Base-by-base conservation (phyloP, 2,329 filamentous ascomycete genomes). In the Dendrostoma leiphaemia region DNA sequence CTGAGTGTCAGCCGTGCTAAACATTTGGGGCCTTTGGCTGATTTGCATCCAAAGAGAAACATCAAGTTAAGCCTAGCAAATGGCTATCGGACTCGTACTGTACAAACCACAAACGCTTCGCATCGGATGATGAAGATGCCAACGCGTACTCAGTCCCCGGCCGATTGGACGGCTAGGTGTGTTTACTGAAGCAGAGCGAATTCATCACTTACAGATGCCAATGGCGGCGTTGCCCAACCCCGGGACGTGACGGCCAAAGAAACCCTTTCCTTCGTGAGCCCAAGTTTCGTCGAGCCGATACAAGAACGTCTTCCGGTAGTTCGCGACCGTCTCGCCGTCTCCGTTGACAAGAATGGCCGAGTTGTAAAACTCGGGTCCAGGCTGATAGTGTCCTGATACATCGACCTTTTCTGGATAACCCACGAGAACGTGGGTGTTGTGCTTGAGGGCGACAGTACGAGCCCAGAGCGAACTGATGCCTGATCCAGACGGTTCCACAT, bases 391-490 rank as follows among this genome's bases (percentile, higher is more conserved):
- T 0, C 65, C 46, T 0, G 71, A 64, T 0, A 79, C 63, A 44
- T 86, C 82, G 1, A 80, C 80, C 61, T 80, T 83, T 53, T 94
- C 90, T 0, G 90, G 89, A 53, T 93, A 94, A 0, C 90, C 90
- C 1, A 84, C 82, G 0, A 82, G 80, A 0, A 93, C 87, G 44
- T 77, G 73, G 62, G 88, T 91, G 54, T 85, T 76, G 62, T 87
- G 77, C 60, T 84, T 84, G 21, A 83, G 72, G 0, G 90, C 90
- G 0, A 79, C 82, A 0, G 79, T 83, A 28, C 82, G 75, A 0
- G 89, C 88, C 90, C 89, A 94, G 19, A 86, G 69, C 0, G 88
- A 85, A 4, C 79, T 85, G 50, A 88, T 82, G 0, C 90, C 90
- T 0, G 82, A 74, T 6, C 81, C 79, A 0, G 81, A 81, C 0